Evolutionary conservation across 176 grass and related monocot genomes (phyloP).

Genomic region (Bolboschoenus planiculmis): DNA sequence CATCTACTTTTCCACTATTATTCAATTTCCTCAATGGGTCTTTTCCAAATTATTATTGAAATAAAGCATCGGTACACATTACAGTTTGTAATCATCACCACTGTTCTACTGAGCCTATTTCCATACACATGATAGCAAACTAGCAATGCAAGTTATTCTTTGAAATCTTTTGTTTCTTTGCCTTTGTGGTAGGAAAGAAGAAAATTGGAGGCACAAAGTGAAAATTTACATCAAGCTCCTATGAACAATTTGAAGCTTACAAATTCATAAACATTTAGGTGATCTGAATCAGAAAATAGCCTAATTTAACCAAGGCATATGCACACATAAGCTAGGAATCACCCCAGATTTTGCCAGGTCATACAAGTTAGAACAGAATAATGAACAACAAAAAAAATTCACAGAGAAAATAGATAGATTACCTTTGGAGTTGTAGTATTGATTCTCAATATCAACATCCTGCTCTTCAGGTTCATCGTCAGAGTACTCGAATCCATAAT

Average conservation of each 20-base stretch:
- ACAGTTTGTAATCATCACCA: neutral
- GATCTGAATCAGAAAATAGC: neutral
- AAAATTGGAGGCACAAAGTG: neutral
- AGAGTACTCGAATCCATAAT: conserved; percentile 98
- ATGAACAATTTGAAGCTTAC: neutral
- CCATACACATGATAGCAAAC: neutral
- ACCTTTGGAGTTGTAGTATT: conserved; percentile 99
- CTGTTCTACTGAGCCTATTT: neutral
- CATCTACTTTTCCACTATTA: neutral
- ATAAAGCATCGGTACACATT: neutral
- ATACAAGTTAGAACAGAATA: neutral
- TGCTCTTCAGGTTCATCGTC: conserved; percentile 94
- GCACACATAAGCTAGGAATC: neutral
- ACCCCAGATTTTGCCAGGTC: neutral
- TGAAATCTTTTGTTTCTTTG: neutral
- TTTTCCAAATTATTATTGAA: neutral
- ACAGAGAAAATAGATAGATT: conserved; percentile 14
- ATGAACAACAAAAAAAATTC: neutral
- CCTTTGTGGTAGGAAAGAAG: neutral
- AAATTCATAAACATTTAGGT: neutral
- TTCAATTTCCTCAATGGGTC: neutral
- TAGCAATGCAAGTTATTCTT: neutral
- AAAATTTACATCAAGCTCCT: neutral
- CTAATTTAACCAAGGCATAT: neutral
- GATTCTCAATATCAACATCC: conserved; percentile 99